A percentile compares a stretch with the other conserved stretches of the same genome.
Conservation (phyloP, 2,329 filamentous ascomycete species). For the Magnaporthiopsis poae region DNA sequence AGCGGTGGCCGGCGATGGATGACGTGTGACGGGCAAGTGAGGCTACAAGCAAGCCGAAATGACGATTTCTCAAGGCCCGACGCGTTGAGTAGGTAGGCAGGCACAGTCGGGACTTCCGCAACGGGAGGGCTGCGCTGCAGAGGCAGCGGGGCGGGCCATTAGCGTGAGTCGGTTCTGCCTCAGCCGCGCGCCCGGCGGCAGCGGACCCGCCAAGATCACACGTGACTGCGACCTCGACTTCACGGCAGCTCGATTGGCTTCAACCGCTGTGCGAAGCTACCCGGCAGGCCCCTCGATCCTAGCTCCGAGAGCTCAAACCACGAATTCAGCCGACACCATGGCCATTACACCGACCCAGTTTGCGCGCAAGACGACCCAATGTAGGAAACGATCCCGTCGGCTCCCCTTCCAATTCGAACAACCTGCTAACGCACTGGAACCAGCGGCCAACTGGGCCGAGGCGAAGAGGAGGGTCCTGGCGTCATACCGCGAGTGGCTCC, state of each 20-base stretch:
- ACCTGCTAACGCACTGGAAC: conserved; percentile 25
- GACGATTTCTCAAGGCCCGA: background rate
- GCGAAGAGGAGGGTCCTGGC: conserved; percentile 77
- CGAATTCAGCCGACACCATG: conserved; percentile 37
- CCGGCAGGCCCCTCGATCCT: background rate
- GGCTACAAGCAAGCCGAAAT: background rate
- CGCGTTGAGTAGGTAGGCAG: too few species aligned
- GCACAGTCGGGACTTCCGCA: background rate
- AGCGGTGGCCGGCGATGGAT: background rate
- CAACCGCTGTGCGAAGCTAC: background rate
- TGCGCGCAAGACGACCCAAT: conserved; percentile 68
- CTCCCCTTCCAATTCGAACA: background rate
- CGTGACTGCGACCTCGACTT: background rate
- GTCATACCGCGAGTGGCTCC: conserved; percentile 90
- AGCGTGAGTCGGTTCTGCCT: background rate
- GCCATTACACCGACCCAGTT: conserved; percentile 90
- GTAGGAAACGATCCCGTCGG: conserved; percentile 38
- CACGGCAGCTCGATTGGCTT: background rate
- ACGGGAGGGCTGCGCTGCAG: background rate
- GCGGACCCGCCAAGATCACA: background rate
- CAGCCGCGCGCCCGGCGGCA: background rate
- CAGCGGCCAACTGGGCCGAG: conserved; percentile 82
- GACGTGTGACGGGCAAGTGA: background rate
- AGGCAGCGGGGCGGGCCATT: background rate
- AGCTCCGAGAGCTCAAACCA: background rate